These are phyloP conservation scores for Hirsutella minnesotensis DNA, from an alignment of 2,329 filamentous ascomycete genomes.

Conservation along the genomic window DNA sequence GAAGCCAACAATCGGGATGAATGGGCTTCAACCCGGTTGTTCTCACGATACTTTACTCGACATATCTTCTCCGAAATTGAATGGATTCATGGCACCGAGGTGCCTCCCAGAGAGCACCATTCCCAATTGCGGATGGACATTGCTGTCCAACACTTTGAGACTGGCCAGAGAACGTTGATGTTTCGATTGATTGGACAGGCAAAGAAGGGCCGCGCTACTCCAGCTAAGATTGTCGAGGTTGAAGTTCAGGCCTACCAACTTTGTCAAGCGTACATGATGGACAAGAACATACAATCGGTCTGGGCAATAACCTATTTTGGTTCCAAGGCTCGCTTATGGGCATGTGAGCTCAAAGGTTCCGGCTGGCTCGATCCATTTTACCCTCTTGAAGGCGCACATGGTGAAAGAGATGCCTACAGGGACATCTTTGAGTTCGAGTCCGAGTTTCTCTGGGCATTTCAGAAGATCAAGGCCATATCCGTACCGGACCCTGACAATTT, in stretches of 20 bases:
- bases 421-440: not conserved
- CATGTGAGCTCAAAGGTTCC: not conserved
- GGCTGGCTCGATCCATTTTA: slow-evolving; percentile 1
- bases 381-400: not conserved
- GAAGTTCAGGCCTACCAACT: slow-evolving; percentile 1
- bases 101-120: slow-evolving; percentile 1
- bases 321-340: not conserved
- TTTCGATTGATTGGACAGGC: not conserved
- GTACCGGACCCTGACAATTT: not conserved
- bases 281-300: not conserved
- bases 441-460: not conserved
- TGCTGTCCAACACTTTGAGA: not conserved
- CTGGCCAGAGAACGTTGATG: not conserved
- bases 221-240: not conserved
- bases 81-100: not conserved
- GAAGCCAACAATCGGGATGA: not conserved
- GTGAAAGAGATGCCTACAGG: not conserved
- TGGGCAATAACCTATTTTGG: slow-evolving; percentile 2
- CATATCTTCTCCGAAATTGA: not conserved
- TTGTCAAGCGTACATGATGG: not conserved
- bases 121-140: not conserved
- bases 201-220: not conserved
- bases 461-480: not conserved
- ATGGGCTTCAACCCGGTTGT: not conserved
- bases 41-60: not conserved